Conservation (phyloP, 306 rosid genomes). For the Malus sieversii region DNA sequence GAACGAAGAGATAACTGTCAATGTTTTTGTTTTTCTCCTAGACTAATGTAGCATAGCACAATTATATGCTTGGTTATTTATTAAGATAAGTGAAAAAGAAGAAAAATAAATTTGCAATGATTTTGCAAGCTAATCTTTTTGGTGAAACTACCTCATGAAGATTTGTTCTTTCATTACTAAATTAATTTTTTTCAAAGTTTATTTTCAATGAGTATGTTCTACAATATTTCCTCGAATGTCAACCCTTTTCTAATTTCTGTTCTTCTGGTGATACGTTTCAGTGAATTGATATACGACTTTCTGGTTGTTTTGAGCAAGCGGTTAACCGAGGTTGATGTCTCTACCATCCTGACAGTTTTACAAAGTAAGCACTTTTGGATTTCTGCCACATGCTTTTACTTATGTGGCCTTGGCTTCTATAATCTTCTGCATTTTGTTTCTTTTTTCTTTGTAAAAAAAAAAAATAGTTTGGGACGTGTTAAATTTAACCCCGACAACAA, state of each 20-base stretch:
- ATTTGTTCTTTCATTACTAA: no score
- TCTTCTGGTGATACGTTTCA: constrained; percentile 36
- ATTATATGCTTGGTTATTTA: neutral
- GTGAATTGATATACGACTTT: constrained; percentile 84
- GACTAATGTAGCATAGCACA: neutral
- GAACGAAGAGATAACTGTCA: neutral
- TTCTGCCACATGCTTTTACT: neutral
- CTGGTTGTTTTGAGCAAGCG: constrained; percentile 64
- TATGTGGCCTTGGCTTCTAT: constrained; percentile 3
- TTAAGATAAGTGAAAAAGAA: neutral
- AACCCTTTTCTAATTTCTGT: constrained; percentile 17
- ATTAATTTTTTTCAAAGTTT: neutral
- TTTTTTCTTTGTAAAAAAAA: neutral
- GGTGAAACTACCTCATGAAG: neutral
- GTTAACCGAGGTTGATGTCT: constrained; percentile 69
- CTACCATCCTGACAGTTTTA: constrained; percentile 64
- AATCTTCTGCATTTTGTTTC: neutral
- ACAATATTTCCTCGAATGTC: neutral
- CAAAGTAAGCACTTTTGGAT: constrained; percentile 50
- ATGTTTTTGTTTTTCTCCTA: neutral
- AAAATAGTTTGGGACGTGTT: neutral
- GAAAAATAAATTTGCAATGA: neutral
- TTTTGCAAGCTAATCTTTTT: neutral
- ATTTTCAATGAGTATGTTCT: neutral
- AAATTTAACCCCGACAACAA: neutral